Conservation (phyloP, 805 yeast species). For the Starmerella apis region DNA sequence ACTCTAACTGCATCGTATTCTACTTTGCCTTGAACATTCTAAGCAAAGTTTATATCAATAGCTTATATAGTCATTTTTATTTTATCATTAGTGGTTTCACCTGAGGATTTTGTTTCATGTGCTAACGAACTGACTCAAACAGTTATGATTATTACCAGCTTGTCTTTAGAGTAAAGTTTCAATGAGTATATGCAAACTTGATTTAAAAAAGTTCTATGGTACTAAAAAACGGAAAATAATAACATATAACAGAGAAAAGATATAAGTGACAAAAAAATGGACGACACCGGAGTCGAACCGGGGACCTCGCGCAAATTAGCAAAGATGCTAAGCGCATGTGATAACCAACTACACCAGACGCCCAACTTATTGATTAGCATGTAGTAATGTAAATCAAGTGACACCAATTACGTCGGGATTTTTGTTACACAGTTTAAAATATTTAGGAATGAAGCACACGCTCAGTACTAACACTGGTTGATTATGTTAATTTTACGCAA, state of each 20-base stretch:
- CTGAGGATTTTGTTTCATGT: too few species aligned
- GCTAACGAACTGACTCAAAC: too few species aligned
- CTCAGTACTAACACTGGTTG: too few species aligned
- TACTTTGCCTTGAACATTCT: slow-evolving; percentile 9
- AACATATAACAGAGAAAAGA: background rate
- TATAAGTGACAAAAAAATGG: slow-evolving; percentile 14
- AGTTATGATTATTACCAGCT: too few species aligned
- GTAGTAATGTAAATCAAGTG: too few species aligned
- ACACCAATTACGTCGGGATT: too few species aligned
- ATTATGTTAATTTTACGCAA: too few species aligned
- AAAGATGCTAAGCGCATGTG: slow-evolving; percentile 26
- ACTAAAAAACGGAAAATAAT: too few species aligned
- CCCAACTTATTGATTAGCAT: slow-evolving; percentile 10
- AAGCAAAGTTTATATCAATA: background rate
- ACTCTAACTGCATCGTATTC: slow-evolving; percentile 24
- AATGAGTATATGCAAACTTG: too few species aligned
- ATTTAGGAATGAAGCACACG: too few species aligned
- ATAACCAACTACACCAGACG: slow-evolving; percentile 27
- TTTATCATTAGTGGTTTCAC: background rate
- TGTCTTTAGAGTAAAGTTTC: too few species aligned
- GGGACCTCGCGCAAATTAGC: slow-evolving; percentile 24
- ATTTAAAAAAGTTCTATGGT: background rate
- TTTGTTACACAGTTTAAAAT: too few species aligned
- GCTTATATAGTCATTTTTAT: slow-evolving; percentile 9
- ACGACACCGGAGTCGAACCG: slow-evolving; percentile 27